Evolutionary conservation across 305 asterid species (phyloP), one percentile per base, ranked within the genome.

Genomic region (Rubia tinctorum): DNA sequence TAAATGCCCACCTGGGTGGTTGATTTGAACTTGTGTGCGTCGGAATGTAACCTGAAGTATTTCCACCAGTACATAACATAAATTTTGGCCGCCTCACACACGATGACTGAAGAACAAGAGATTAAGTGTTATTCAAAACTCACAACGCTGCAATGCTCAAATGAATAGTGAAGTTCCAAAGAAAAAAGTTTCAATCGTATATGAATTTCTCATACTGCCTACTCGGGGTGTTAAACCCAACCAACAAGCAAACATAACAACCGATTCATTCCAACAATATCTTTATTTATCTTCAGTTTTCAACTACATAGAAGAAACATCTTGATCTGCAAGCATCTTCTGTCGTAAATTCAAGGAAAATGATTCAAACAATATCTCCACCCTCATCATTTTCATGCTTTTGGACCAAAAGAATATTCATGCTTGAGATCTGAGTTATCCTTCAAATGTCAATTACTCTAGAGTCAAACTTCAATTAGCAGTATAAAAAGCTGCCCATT

Each of bases 71-170:
- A 81, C 95, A 90, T 87, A 92, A 14, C 51, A 92, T 90, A 79
- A 88, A 95, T 78, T 95, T 95, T 77, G 99, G 97, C 79, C 98
- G 87, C 76, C 98, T 86, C 77, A 84, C 92, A 77, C 88, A 86
- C 53, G 88, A 69, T 66, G 97, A 86, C 98, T 93, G 91, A 81
- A 39, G 27, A 53, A 43, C 37, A 67, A 72, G 74, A 74, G 44
- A 75, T 65, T 23, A 27, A 62, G 25, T 71, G 22, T 63, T 53
- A 65, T 37, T 20, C 23, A 45, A 49, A 64, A 22, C 51, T 64
- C 20, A 65, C 42, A 56, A 30, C 13, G 25, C 58, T 3, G 20
- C 47, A 47, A 27, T 22, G 44, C 64, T 25, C 71, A 15, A 71
- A 30, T 11, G 9, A 39, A 71, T 3, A 56, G 11, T 12, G 42